phyloP scores from a whole-genome alignment of 495 filamentous ascomycete species.

The Podospora tetraspora region DNA sequence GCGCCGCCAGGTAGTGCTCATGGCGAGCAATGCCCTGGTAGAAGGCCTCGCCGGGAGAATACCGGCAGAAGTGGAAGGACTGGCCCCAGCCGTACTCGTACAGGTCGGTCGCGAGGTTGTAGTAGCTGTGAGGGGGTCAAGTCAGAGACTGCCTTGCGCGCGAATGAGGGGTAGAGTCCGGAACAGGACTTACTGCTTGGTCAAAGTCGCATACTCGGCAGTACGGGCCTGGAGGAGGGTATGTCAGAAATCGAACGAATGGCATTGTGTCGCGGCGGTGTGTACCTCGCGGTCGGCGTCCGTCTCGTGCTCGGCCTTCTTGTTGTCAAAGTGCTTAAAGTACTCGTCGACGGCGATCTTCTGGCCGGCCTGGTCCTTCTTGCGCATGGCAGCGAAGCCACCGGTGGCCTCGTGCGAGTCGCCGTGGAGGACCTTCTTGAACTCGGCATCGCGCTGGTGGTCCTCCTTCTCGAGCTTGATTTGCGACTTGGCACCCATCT shows the following conservation, averaged over 20 bases:
- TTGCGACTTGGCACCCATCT: constrained; percentile 55
- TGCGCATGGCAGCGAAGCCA: constrained; percentile 77
- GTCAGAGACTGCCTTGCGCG: constrained; percentile 5
- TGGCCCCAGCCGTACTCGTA: constrained; percentile 97
- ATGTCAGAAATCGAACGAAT: constrained; percentile 12
- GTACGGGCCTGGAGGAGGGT: constrained; percentile 57
- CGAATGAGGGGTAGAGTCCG: neutral
- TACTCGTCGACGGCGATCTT: constrained; percentile 92
- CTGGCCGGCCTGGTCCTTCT: constrained; percentile 77
- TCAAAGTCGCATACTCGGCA: constrained; percentile 90
- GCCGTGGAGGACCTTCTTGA: constrained; percentile 89
- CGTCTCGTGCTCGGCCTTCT: constrained; percentile 76
- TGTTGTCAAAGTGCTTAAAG: constrained; percentile 99
- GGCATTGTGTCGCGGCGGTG: constrained; percentile 12
- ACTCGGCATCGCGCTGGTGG: constrained; percentile 82
- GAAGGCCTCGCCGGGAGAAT: constrained; percentile 82
- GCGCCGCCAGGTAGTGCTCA: constrained; percentile 94
- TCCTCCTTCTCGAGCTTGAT: constrained; percentile 73
- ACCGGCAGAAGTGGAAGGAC: constrained; percentile 98
- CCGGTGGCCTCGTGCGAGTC: constrained; percentile 65
- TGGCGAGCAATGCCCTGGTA: constrained; percentile 91
- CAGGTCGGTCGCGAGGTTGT: constrained; percentile 94
- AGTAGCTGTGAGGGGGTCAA: constrained; percentile 59
- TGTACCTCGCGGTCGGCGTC: constrained; percentile 67
- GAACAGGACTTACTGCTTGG: constrained; percentile 68